phyloP scores from a whole-genome alignment of 2,329 filamentous ascomycete genomes.

The Colletotrichum endophyticum region DNA sequence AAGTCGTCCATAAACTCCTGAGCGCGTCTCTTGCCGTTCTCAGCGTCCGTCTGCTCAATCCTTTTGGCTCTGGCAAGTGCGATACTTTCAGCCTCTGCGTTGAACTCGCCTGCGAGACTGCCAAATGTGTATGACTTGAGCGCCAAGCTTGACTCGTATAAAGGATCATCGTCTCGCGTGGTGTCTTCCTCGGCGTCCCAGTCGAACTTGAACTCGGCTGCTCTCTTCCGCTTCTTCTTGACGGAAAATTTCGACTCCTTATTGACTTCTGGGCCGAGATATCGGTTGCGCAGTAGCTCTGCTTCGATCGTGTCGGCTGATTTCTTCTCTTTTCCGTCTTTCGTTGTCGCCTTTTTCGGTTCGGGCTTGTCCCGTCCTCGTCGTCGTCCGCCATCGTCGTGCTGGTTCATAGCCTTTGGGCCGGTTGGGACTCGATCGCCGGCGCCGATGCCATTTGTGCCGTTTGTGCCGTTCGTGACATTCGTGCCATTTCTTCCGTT shows the following conservation, averaged over 20 bases:
- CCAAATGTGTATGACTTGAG: conserved; percentile 43
- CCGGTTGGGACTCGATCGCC: conserved; percentile 7
- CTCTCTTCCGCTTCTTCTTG: conserved; percentile 92
- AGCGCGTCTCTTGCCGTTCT: conserved; percentile 78
- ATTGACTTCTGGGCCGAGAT: conserved; percentile 90
- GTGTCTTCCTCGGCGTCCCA: conserved; percentile 98
- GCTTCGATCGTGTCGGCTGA: conserved; percentile 71
- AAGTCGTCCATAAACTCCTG: conserved; percentile 81
- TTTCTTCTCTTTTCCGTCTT: conserved; percentile 39
- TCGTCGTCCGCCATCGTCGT: conserved; percentile 38
- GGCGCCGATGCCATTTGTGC: conserved; percentile 62
- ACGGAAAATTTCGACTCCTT: conserved; percentile 85
- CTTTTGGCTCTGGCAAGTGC: conserved; percentile 67
- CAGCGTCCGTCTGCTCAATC: conserved; percentile 75
- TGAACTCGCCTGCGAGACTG: conserved; percentile 54
- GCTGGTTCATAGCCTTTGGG: conserved; percentile 8
- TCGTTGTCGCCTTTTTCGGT: conserved; percentile 57
- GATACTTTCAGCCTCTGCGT: conserved; percentile 60
- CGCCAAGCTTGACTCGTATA: conserved; percentile 57
- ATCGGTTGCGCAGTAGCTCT: conserved; percentile 76
- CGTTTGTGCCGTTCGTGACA: conserved; percentile 23
- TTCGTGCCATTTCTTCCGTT: conserved; percentile 28
- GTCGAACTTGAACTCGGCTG: conserved; percentile 95
- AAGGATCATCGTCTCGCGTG: conserved; percentile 78
- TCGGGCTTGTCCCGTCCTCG: conserved; percentile 37